phyloP scores from a whole-genome alignment of 2,329 filamentous ascomycete species.

The Ceratocystis colombiana region DNA sequence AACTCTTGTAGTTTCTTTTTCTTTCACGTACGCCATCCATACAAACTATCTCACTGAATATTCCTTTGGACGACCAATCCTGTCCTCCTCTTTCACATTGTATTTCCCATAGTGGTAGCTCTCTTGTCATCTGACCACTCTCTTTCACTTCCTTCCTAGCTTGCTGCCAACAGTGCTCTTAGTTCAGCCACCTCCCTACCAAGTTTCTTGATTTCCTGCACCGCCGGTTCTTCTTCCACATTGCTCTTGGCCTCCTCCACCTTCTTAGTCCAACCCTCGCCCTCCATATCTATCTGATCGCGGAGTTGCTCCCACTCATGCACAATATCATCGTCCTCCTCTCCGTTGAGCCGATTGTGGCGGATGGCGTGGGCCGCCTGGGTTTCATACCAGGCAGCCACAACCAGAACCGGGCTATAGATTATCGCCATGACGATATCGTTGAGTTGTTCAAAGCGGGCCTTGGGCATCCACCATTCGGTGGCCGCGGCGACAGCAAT shows the following conservation, averaged over 20 bases:
- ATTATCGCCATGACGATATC: slow-evolving; percentile 77
- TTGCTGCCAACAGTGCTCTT: slow-evolving; percentile 38
- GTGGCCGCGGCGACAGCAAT: slow-evolving; percentile 67
- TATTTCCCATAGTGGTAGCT: not conserved
- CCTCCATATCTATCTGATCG: slow-evolving; percentile 64
- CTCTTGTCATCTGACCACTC: not conserved
- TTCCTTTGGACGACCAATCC: not conserved
- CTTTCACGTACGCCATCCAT: not conserved
- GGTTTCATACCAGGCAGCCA: slow-evolving; percentile 65
- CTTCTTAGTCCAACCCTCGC: slow-evolving; percentile 73
- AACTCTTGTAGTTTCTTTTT: not conserved
- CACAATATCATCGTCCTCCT: slow-evolving; percentile 76
- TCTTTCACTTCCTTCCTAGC: not conserved
- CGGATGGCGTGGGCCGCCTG: slow-evolving; percentile 55
- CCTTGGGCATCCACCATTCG: slow-evolving; percentile 87
- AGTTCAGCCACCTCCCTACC: slow-evolving; percentile 49
- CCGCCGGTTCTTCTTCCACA: slow-evolving; percentile 65
- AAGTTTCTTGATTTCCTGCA: slow-evolving; percentile 56
- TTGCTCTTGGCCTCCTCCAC: slow-evolving; percentile 70
- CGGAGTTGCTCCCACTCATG: slow-evolving; percentile 90
- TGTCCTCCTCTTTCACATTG: not conserved
- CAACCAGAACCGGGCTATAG: slow-evolving; percentile 72
- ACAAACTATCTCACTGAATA: not conserved
- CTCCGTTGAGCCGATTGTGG: slow-evolving; percentile 65
- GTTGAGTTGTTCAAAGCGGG: slow-evolving; percentile 69